Evolutionary conservation across 257 asterid species (phyloP), one percentile per base, ranked within the genome.

Genomic region (Salvia hispanica): DNA sequence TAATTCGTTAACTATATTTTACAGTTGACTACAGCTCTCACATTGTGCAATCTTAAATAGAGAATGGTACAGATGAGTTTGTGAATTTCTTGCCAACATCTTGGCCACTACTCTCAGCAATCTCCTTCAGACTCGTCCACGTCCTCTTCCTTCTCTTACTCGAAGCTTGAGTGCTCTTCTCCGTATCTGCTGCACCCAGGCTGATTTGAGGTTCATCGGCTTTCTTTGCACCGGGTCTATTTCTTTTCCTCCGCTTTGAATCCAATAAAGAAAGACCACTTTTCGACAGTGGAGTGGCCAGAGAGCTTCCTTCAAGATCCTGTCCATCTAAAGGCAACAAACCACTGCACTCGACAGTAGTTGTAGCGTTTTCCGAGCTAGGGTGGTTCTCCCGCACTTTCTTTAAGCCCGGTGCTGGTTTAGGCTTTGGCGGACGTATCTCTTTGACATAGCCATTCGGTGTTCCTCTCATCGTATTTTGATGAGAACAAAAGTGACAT

Each of bases 91-190:
- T 78, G 70, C 60, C 64, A 18, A 18, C 46, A 42, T 71, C 86
- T 57, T 59, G 77, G 58, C 72, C 86, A 61, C 66, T 51, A 46
- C 78, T 74, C 79, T 83, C 74, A 3, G 79, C 87, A 55, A 89
- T 84, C 64, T 87, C 88, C 86, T 86, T 86, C 76, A 92, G 72
- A 77, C 88, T 83, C 15, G 90, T 84, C 96, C 98, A 92, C 3
- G 85, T 37, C 37, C 76, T 83, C 48, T 77, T 84, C 86, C 80
- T 85, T 60, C 89, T 75, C 78, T 89, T 92, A 62, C 80, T 85
- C 0, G 89, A 64, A 28, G 72, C 45, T 39, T 11, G 12, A 3
- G 25, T 25, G 39, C 74, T 63, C 45, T 70, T 64, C 42, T 80
- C 90, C 16, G 36, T 67, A 16, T 68, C 81, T 7, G 43, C 58